Percentiles rank a stretch among this genome's conserved stretches.
These are phyloP conservation scores for Boletus reticulatus DNA, from an alignment of 768 basidiomycete genomes.

Conservation along the genomic window DNA sequence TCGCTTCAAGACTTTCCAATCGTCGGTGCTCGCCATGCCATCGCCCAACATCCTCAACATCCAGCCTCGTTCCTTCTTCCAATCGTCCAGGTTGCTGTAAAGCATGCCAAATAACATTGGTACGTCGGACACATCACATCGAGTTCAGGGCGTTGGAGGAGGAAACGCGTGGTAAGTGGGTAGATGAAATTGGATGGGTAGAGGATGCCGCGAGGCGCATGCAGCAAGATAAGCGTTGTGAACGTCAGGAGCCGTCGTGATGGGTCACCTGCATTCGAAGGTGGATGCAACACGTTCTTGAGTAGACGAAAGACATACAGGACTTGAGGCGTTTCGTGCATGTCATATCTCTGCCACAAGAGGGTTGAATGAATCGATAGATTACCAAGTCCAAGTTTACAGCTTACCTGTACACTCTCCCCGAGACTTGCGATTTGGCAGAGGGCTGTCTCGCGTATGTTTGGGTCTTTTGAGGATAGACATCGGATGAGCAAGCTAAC, in stretches of 20 bases:
- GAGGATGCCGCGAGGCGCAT: constrained; percentile 79
- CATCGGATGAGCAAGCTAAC: constrained; percentile 70
- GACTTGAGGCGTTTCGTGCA: constrained; percentile 79
- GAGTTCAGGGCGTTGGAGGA: constrained; percentile 83
- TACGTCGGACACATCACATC: constrained; percentile 80
- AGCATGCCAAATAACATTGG: constrained; percentile 90
- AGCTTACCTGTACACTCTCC: constrained; percentile 60
- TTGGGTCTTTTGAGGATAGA: constrained; percentile 62
- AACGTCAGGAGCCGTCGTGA: constrained; percentile 69
- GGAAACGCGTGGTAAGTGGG: constrained; percentile 80
- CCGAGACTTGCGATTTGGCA: constrained; percentile 62
- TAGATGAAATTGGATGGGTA: constrained; percentile 89
- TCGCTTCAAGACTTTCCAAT: constrained; percentile 80
- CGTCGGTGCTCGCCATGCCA: constrained; percentile 68
- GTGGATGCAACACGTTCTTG: constrained; percentile 15
- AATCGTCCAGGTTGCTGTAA: constrained; percentile 74
- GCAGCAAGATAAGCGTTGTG: constrained; percentile 76
- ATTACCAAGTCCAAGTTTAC: background rate
- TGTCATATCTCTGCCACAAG: constrained; percentile 48
- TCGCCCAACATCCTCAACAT: constrained; percentile 81
- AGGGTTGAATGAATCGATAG: background rate
- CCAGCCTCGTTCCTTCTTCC: constrained; percentile 87
- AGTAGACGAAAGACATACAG: constrained; percentile 59
- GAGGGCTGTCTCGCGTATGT: constrained; percentile 58
- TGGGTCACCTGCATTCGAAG: constrained; percentile 45